Conservation (phyloP, 2,329 filamentous ascomycete genomes). For the Cytospora mali region DNA sequence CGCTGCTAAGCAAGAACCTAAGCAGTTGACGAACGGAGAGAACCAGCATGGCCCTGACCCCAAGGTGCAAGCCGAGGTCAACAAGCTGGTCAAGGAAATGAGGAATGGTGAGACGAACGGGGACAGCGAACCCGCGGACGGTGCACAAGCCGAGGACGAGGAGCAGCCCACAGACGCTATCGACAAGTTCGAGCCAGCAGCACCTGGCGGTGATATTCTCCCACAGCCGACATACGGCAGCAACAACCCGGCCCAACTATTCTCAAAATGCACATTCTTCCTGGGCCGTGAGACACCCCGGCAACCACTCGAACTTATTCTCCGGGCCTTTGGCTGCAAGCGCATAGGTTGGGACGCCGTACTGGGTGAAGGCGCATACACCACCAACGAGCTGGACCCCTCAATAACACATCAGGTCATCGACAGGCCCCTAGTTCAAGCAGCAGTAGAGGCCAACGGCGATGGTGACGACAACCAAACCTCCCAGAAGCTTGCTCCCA, state of each 20-base stretch:
- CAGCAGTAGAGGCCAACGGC: constrained; percentile 51
- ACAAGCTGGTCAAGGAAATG: constrained; percentile 70
- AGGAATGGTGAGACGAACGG: constrained; percentile 51
- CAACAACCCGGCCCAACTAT: constrained; percentile 72
- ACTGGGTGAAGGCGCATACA: constrained; percentile 89
- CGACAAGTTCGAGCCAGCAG: constrained; percentile 88
- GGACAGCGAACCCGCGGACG: constrained; percentile 44
- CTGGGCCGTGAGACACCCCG: constrained; percentile 92
- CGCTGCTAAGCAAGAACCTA: constrained; percentile 56
- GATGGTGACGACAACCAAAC: constrained; percentile 64
- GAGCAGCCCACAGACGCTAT: constrained; percentile 65
- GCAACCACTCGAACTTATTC: constrained; percentile 86
- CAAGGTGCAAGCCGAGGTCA: constrained; percentile 65
- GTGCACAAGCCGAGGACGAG: constrained; percentile 40
- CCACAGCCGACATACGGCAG: constrained; percentile 73
- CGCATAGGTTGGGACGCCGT: constrained; percentile 93
- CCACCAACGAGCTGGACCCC: constrained; percentile 82
- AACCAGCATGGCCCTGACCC: constrained; percentile 60
- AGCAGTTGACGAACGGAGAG: constrained; percentile 55
- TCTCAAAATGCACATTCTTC: constrained; percentile 87
- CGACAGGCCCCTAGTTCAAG: constrained; percentile 78
- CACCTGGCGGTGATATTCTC: constrained; percentile 81
- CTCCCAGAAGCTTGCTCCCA: constrained; percentile 58
- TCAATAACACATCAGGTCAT: constrained; percentile 96
- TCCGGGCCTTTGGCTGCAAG: constrained; percentile 94